Percentiles rank a stretch among this genome's conserved stretches.
Evolutionary conservation across 768 basidiomycete genomes (phyloP).

Genomic region (Xerocomellus amylosporus): DNA sequence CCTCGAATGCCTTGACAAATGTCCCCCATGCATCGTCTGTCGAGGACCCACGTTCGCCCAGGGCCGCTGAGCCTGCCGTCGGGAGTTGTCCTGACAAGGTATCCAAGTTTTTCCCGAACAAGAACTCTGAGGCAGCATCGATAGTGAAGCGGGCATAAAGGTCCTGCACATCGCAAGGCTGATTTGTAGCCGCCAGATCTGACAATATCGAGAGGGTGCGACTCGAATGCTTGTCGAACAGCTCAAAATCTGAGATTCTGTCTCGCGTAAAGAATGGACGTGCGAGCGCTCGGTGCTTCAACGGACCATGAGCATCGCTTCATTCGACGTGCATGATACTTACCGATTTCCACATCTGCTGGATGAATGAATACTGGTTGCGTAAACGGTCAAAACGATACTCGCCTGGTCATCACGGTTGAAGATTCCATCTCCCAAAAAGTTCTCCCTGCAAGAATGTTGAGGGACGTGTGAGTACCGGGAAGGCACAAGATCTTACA

Average conservation of each 20-base stretch:
- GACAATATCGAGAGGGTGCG: constrained; percentile 52
- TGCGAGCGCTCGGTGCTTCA: constrained; percentile 60
- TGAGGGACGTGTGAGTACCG: constrained; percentile 9
- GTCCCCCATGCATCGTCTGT: constrained; percentile 61
- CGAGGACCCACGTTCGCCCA: constrained; percentile 59
- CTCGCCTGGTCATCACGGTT: constrained; percentile 70
- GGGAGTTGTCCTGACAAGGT: constrained; percentile 58
- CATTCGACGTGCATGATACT: background rate
- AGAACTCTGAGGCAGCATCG: constrained; percentile 69
- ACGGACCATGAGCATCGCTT: constrained; percentile 4
- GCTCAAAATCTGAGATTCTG: constrained; percentile 64
- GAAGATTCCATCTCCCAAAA: constrained; percentile 76
- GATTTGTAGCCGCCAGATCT: constrained; percentile 33
- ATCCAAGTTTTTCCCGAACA: constrained; percentile 64
- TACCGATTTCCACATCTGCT: constrained; percentile 64
- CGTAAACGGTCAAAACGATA: background rate
- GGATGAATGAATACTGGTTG: constrained; percentile 6
- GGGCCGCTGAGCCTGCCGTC: constrained; percentile 39
- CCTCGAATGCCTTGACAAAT: constrained; percentile 45
- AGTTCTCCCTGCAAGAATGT: constrained; percentile 35
- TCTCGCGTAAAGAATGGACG: constrained; percentile 77
- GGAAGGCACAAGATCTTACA: constrained; percentile 40
- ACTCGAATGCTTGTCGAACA: constrained; percentile 55
- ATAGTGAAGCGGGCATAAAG: constrained; percentile 65
- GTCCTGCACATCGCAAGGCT: constrained; percentile 64